Evolutionary conservation across 768 basidiomycete species (phyloP).

Genomic region (Lanmaoa rubissima): DNA sequence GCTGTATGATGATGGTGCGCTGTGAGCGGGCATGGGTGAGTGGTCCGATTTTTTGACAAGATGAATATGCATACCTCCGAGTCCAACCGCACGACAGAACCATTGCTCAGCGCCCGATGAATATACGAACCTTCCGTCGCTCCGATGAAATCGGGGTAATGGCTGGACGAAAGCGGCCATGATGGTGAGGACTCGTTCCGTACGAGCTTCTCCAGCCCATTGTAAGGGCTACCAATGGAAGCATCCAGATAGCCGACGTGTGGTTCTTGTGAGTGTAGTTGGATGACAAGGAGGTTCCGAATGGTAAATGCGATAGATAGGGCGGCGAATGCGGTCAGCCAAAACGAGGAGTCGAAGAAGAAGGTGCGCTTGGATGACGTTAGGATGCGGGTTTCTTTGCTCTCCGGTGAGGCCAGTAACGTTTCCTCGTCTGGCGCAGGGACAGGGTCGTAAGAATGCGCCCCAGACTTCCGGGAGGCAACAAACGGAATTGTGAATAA

Average conservation of each 20-base stretch:
- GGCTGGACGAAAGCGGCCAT: constrained; percentile 24
- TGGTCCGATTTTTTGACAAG: not conserved
- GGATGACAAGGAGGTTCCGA: constrained; percentile 22
- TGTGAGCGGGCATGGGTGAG: not conserved
- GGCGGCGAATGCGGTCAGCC: constrained; percentile 16
- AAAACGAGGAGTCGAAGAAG: constrained; percentile 15
- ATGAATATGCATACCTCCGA: constrained; percentile 5
- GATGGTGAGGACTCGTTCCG: constrained; percentile 29
- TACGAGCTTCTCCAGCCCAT: constrained; percentile 21
- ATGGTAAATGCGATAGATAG: constrained; percentile 21
- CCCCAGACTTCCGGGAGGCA: not conserved
- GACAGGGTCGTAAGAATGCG: constrained; percentile 13
- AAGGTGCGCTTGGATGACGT: not conserved
- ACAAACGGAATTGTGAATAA: not conserved
- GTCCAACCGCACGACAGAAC: constrained; percentile 23
- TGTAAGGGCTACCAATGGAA: constrained; percentile 20
- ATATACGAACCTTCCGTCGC: constrained; percentile 9
- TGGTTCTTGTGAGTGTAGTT: constrained; percentile 1
- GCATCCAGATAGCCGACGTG: constrained; percentile 4
- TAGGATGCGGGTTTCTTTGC: not conserved
- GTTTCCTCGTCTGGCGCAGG: constrained; percentile 20
- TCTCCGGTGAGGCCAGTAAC: not conserved
- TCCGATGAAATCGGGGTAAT: constrained; percentile 23
- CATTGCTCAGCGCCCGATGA: constrained; percentile 13
- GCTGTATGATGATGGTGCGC: constrained; percentile 20